These are phyloP conservation scores for Colletotrichum coccodes DNA, from an alignment of 2,329 filamentous ascomycete genomes.

Conservation along the genomic window DNA sequence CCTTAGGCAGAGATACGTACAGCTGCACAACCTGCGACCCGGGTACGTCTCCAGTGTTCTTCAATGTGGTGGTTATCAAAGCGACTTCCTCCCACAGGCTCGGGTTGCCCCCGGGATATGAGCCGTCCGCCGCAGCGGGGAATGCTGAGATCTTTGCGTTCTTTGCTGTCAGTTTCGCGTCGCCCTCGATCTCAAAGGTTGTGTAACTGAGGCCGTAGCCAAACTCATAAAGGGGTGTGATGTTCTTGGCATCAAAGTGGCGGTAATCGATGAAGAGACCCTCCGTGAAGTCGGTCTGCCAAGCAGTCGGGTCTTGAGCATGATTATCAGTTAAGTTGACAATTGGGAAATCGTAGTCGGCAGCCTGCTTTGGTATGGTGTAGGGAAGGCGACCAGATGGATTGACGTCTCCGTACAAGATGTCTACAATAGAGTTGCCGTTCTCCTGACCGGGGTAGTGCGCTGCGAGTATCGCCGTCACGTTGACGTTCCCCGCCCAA, in stretches of 20 bases:
- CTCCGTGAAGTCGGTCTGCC: conserved; percentile 53
- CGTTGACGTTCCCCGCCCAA: conserved; percentile 62
- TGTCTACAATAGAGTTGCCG: conserved; percentile 68
- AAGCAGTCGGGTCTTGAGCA: neutral
- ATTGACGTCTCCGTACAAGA: conserved; percentile 69
- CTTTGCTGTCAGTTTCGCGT: neutral
- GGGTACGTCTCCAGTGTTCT: conserved; percentile 67
- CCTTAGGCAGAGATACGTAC: conserved; percentile 50
- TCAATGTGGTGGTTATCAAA: conserved; percentile 65
- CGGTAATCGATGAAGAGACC: conserved; percentile 66
- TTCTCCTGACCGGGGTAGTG: conserved; percentile 70
- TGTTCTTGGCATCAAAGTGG: conserved; percentile 59
- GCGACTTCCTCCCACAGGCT: conserved; percentile 73
- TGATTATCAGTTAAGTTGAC: conserved; percentile 59
- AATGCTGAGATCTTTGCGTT: neutral
- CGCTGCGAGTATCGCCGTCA: conserved; percentile 69
- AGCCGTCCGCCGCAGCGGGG: neutral
- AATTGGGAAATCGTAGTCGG: conserved; percentile 42
- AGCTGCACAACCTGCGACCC: conserved; percentile 66
- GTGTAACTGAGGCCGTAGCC: conserved; percentile 67
- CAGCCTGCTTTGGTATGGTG: conserved; percentile 44
- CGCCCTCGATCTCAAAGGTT: conserved; percentile 49
- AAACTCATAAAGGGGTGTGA: conserved; percentile 63
- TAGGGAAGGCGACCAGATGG: conserved; percentile 70
- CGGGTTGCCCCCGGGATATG: conserved; percentile 51